Base-by-base conservation (phyloP, 768 basidiomycete species). In the Suillus subluteus region DNA sequence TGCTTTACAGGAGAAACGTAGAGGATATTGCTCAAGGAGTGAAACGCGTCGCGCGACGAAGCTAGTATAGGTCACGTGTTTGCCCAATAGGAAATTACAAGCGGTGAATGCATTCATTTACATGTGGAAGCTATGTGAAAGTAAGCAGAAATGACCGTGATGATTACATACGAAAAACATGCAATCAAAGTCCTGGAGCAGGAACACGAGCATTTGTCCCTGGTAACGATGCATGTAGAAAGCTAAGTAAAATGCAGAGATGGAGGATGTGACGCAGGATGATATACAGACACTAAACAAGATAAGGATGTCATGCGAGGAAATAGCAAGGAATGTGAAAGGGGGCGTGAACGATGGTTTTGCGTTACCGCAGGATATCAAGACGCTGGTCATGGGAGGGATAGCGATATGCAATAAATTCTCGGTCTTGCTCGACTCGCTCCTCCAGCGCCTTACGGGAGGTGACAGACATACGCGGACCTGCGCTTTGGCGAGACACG, bases 321-420 rank as follows among this genome's bases (percentile, higher is more conserved):
- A 43, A 26, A 32, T 21, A 64, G 13, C 2, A 35, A n/a, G 32
- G 44, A 50, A 16, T 43, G 58, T 40, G 64, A 50, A 65, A 64
- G 38, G 6, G 35, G 58, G 65, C 64, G 59, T 62, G 50, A 46
- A 66, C 38, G 46, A 67, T 18, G 43, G 13, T 58, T 21, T 48
- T 30, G 43, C 35, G 64, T 79, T 73, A 86, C 70, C 83, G 86
- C 65, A 91, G 72, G 50, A 91, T 81, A 73, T 89, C 88, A 68
- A 46, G 84, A 87, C 58, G 68, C 70, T 91, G 89, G 70, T 91
- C 89, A 68, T 83, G 86, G 16, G 92, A 94, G 8, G 94, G 94
- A 76, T 95, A 95, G 48, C 93, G 87, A 75, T 95, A 94, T 4
- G 93, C 91, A 67, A 95, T 88, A 73, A 95, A 95, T 21, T 94